Evolutionary conservation across 371 early-diverging fungal genomes (phyloP).

Genomic region (Umbelopsis sp.): DNA sequence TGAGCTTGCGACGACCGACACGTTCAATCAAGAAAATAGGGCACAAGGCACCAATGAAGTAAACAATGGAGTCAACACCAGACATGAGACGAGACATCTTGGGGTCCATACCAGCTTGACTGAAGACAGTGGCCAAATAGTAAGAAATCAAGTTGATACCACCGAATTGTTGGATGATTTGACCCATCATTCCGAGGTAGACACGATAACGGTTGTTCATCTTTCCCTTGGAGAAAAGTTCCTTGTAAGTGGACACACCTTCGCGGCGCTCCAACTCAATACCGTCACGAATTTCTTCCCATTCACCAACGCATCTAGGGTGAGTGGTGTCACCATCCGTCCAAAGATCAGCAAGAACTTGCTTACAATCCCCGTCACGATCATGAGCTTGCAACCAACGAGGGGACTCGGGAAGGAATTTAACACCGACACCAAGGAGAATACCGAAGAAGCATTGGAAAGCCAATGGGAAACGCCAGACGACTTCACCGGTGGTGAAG

Average conservation of each 20-base stretch:
- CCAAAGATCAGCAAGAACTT: constrained; percentile 47
- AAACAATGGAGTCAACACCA: constrained; percentile 49
- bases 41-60: constrained; percentile 51
- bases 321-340: constrained; percentile 46
- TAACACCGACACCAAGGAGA: constrained; percentile 43
- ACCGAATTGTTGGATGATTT: constrained; percentile 53
- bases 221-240: constrained; percentile 48
- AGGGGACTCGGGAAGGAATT: constrained; percentile 54
- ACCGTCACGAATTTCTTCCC: constrained; percentile 51
- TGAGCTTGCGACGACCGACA: constrained; percentile 37
- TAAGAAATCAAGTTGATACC: constrained; percentile 51
- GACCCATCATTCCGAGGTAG: constrained; percentile 54
- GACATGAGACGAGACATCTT: constrained; percentile 51
- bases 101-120: constrained; percentile 45
- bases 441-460: constrained; percentile 54
- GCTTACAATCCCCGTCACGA: constrained; percentile 38
- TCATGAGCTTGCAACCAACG: constrained; percentile 59
- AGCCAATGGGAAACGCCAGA: constrained; percentile 58
- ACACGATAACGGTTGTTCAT: constrained; percentile 57
- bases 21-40: constrained; percentile 46
- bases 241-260: constrained; percentile 45
- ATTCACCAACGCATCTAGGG: constrained; percentile 51
- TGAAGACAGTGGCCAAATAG: constrained; percentile 50
- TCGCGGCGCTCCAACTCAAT: constrained; percentile 52
- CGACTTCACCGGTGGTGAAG: constrained; percentile 37